phyloP scores from a whole-genome alignment of 2,329 filamentous ascomycete species.

The Pseudogymnoascus sp. region DNA sequence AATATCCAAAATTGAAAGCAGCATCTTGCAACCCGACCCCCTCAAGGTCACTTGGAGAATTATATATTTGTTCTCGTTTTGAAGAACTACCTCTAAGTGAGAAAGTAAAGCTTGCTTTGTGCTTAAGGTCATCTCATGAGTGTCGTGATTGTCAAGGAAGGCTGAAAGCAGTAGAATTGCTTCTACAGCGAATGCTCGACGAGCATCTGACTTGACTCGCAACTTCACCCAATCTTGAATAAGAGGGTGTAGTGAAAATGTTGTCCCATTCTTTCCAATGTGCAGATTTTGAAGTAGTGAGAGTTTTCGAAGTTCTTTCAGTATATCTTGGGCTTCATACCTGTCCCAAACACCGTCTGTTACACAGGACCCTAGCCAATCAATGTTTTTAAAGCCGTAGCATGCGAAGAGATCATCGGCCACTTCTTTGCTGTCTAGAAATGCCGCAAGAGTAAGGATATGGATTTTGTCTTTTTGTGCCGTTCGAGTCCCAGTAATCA shows the following conservation, averaged over 20 bases:
- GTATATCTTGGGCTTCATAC: conserved; percentile 13
- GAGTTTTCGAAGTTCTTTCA: conserved; percentile 16
- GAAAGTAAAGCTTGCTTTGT: neutral
- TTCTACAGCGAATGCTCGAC: neutral
- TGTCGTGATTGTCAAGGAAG: neutral
- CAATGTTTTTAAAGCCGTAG: conserved; percentile 9
- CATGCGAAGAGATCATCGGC: conserved; percentile 19
- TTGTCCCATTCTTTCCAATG: neutral
- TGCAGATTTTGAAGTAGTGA: conserved; percentile 19
- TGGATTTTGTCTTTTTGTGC: conserved; percentile 11
- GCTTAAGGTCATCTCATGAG: neutral
- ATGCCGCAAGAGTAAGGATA: conserved; percentile 19
- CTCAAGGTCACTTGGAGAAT: neutral
- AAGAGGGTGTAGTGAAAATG: conserved; percentile 20
- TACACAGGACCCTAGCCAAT: conserved; percentile 13
- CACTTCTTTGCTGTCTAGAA: conserved; percentile 20
- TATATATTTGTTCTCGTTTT: neutral
- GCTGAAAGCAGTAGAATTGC: neutral
- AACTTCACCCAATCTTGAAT: conserved; percentile 20
- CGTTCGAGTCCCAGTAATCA: conserved; percentile 15
- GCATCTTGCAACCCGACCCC: conserved; percentile 4
- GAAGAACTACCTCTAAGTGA: neutral
- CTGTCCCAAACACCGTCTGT: conserved; percentile 16
- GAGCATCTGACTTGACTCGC: conserved; percentile 1
- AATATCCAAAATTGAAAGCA: neutral